Evolutionary conservation across 495 filamentous ascomycete species (phyloP).

Genomic region (Penicillium nucicola): DNA sequence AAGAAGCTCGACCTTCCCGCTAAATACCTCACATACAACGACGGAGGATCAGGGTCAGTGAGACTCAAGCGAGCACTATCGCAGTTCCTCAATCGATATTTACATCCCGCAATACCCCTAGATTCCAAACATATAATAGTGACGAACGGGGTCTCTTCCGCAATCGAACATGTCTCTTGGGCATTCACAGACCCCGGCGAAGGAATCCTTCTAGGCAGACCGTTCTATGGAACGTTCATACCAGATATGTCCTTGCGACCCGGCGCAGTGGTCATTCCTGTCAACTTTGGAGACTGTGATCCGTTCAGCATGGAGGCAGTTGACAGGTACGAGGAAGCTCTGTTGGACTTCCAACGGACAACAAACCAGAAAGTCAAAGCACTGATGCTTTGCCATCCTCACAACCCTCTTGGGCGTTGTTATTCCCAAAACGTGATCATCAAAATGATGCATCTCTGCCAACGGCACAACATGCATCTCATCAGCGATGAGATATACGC

Average conservation of each 20-base stretch:
- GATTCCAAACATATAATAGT: conserved; percentile 37
- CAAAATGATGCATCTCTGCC: conserved; percentile 49
- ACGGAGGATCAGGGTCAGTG: conserved; percentile 25
- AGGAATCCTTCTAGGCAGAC: conserved; percentile 45
- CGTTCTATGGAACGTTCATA: conserved; percentile 49
- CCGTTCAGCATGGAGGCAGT: conserved; percentile 42
- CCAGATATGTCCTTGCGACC: conserved; percentile 22
- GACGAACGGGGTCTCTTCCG: conserved; percentile 44
- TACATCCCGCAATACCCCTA: conserved; percentile 35
- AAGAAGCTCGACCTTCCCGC: conserved; percentile 25
- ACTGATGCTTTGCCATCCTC: conserved; percentile 56
- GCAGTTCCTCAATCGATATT: conserved; percentile 37
- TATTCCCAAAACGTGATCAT: conserved; percentile 47
- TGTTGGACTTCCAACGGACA: conserved; percentile 19
- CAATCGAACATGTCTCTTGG: conserved; percentile 45
- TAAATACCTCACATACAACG: conserved; percentile 38
- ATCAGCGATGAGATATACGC: conserved; percentile 65
- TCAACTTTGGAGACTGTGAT: conserved; percentile 41
- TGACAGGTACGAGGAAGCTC: conserved; percentile 35
- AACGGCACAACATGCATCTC: conserved; percentile 53
- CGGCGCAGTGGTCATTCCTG: conserved; percentile 35
- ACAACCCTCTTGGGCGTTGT: conserved; percentile 58
- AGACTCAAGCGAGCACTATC: conserved; percentile 39
- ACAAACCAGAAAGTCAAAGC: conserved; percentile 38
- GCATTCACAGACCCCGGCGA: conserved; percentile 44